phyloP scores from a whole-genome alignment of 495 filamentous ascomycete species.

The Penicillium manginii region DNA sequence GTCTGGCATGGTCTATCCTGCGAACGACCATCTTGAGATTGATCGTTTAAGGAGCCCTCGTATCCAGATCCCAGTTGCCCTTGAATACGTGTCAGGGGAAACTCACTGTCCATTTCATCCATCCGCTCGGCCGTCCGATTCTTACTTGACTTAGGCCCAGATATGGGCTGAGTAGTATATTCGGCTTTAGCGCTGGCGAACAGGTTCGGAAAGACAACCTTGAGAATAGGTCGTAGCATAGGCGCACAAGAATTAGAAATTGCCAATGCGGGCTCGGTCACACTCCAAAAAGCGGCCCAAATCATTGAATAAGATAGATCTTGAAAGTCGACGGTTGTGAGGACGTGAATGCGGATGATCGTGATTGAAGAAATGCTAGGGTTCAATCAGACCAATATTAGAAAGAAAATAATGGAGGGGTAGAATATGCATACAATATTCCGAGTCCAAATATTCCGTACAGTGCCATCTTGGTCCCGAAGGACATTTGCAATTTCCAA shows the following conservation, averaged over 20 bases:
- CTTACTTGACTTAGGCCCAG: conserved; percentile 10
- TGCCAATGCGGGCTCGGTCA: conserved; percentile 27
- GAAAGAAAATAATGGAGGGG: not conserved
- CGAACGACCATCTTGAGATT: conserved; percentile 14
- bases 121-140: conserved; percentile 12
- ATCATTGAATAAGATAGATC: conserved; percentile 30
- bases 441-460: conserved; percentile 26
- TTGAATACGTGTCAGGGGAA: conserved; percentile 17
- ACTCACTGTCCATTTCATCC: conserved; percentile 22
- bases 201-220: conserved; percentile 18
- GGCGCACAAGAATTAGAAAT: conserved; percentile 26
- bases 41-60: conserved; percentile 14
- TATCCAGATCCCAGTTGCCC: conserved; percentile 2
- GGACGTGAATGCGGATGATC: conserved; percentile 28
- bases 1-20: conserved; percentile 8
- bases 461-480: conserved; percentile 25
- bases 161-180: conserved; percentile 17
- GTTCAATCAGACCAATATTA: not conserved
- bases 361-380: conserved; percentile 30
- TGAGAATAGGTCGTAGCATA: conserved; percentile 29
- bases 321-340: conserved; percentile 24
- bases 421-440: conserved; percentile 14
- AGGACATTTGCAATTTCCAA: conserved; percentile 36
- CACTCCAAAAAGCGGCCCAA: conserved; percentile 33
- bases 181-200: conserved; percentile 17